Percentiles rank a stretch among this genome's conserved stretches.
Conservation (phyloP, 164 flowering plant species). For the Dillenia turbinata region DNA sequence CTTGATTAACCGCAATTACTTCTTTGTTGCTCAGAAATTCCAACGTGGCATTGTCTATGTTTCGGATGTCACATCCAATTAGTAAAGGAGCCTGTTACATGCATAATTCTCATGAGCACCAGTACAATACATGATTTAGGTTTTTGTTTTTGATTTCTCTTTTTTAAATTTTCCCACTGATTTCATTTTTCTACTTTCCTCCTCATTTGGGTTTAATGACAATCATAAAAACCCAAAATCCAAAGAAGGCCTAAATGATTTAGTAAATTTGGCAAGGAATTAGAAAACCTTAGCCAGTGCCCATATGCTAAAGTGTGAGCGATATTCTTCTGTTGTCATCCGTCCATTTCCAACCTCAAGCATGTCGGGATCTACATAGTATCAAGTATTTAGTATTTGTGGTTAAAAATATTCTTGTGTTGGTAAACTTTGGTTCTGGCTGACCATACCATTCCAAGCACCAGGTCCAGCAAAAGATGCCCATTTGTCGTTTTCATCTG, state of each 20-base stretch:
- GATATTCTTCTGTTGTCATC: constrained; percentile 69
- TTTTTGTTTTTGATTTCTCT: too few species aligned
- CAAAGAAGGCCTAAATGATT: neutral
- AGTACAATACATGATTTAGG: too few species aligned
- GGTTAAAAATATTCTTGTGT: too few species aligned
- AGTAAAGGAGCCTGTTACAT: constrained; percentile 65
- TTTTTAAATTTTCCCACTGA: too few species aligned
- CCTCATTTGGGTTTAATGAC: too few species aligned
- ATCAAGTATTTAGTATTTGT: too few species aligned
- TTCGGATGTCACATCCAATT: constrained; percentile 67
- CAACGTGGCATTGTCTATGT: constrained; percentile 35
- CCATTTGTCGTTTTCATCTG: constrained; percentile 67
- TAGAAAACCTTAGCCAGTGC: constrained; percentile 58
- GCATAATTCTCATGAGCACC: too few species aligned
- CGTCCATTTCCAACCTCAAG: constrained; percentile 92
- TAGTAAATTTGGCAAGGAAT: neutral
- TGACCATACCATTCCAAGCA: constrained; percentile 67
- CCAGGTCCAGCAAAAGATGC: constrained; percentile 79
- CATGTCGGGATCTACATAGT: constrained; percentile 77
- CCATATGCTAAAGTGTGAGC: constrained; percentile 92
- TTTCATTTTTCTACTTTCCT: too few species aligned
- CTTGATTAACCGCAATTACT: constrained; percentile 83
- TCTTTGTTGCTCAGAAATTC: constrained; percentile 58
- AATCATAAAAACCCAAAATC: too few species aligned
- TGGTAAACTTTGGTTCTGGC: too few species aligned